phyloP scores from a whole-genome alignment of 1,284 basidiomycete genomes.

The Papiliotrema laurentii region DNA sequence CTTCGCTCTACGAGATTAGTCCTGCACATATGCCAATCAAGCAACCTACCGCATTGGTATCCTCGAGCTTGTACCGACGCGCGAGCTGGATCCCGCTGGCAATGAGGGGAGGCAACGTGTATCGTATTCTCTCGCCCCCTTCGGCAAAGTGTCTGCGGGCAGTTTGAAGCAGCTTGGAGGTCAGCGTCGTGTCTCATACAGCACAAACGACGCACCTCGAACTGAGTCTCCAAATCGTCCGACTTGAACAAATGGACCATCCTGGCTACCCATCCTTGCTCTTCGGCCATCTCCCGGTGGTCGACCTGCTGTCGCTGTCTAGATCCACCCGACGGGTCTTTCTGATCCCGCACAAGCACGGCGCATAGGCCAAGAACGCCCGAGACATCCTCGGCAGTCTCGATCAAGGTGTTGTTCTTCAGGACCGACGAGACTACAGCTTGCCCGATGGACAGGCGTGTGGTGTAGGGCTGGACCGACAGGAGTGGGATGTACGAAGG shows the following conservation, averaged over 20 bases:
- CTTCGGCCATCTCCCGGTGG: constrained; percentile 85
- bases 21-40: constrained; percentile 1
- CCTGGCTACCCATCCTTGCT: constrained; percentile 93
- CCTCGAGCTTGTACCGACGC: constrained; percentile 74
- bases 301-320: constrained; percentile 59
- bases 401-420: constrained; percentile 90
- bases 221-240: constrained; percentile 76
- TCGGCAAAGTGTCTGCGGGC: constrained; percentile 80
- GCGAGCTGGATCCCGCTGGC: constrained; percentile 85
- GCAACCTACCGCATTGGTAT: constrained; percentile 28
- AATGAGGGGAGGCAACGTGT: constrained; percentile 89
- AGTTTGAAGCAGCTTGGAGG: constrained; percentile 70
- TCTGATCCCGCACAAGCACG: constrained; percentile 83
- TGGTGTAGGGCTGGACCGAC: constrained; percentile 76
- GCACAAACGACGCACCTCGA: constrained; percentile 59
- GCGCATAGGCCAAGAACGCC: constrained; percentile 86
- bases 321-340: constrained; percentile 56
- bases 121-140: constrained; percentile 89
- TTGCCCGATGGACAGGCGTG: constrained; percentile 81
- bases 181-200: neutral
- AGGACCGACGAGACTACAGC: constrained; percentile 85
- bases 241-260: constrained; percentile 91
- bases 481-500: constrained; percentile 80
- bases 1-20: constrained; percentile 57
- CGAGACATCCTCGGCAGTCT: constrained; percentile 82